These are phyloP conservation scores for Fusarium buxicola DNA, from an alignment of 2,329 filamentous ascomycete species.

Conservation along the genomic window DNA sequence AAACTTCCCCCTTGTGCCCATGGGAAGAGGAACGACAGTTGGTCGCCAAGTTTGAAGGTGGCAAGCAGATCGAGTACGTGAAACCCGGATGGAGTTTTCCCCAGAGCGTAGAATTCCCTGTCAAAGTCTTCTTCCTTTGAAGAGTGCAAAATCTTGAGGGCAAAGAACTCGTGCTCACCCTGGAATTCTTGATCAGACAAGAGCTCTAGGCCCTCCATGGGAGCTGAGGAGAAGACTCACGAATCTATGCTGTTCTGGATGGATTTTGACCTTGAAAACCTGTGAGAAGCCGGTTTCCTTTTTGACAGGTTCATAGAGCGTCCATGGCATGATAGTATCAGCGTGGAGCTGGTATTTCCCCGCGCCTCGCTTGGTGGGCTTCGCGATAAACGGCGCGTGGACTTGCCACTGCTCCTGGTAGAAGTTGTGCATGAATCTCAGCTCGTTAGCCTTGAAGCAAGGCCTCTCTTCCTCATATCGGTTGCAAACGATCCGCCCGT, in stretches of 20 bases:
- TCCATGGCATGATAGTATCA: constrained; percentile 6
- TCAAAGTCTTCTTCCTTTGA: neutral
- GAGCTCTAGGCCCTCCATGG: neutral
- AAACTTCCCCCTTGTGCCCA: constrained; percentile 9
- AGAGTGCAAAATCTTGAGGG: neutral
- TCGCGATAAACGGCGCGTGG: neutral
- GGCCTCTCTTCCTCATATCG: neutral
- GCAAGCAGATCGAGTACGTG: neutral
- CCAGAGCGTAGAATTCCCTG: neutral
- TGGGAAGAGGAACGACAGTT: constrained; percentile 4
- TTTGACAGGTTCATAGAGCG: fast-evolving
- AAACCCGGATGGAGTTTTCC: neutral
- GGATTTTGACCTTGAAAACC: neutral
- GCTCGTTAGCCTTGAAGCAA: neutral
- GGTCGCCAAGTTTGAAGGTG: neutral
- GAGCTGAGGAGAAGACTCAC: neutral
- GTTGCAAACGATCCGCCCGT: neutral
- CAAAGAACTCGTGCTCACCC: neutral
- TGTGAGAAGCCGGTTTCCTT: neutral
- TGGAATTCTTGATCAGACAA: neutral
- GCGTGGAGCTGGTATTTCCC: neutral
- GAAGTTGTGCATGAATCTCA: neutral
- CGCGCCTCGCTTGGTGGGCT: fast-evolving
- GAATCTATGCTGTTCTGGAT: neutral
- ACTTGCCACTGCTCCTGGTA: neutral